Percentiles rank a stretch among this genome's conserved stretches.
Conservation (phyloP, 768 basidiomycete species). For the Hortiboletus campestris region DNA sequence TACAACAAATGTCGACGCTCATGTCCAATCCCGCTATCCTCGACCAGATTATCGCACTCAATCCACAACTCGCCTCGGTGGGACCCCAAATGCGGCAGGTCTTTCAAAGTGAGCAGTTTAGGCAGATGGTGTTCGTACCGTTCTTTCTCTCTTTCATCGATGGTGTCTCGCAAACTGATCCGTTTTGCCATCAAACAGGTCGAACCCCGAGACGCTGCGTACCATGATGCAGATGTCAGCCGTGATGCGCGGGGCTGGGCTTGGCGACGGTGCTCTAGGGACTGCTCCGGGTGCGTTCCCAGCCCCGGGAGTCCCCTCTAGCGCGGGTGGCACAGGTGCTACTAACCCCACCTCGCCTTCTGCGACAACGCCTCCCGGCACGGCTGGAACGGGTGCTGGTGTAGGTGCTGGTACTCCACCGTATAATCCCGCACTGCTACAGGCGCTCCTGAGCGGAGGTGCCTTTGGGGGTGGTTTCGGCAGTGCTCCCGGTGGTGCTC, state of each 20-base stretch:
- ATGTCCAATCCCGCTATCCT: constrained; percentile 88
- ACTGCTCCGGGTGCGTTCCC: constrained; percentile 43
- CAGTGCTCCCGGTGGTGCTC: neutral
- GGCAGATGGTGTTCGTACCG: constrained; percentile 64
- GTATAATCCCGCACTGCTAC: constrained; percentile 45
- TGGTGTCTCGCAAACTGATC: neutral
- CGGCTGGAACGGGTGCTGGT: constrained; percentile 19
- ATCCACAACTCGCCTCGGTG: constrained; percentile 75
- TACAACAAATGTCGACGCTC: constrained; percentile 83
- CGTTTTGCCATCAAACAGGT: constrained; percentile 35
- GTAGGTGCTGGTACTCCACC: constrained; percentile 18
- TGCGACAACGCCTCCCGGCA: constrained; percentile 17
- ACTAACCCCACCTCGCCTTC: constrained; percentile 24
- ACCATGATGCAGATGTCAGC: constrained; percentile 74
- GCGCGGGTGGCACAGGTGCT: constrained; percentile 10
- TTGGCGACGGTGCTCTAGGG: constrained; percentile 38
- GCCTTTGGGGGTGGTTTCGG: neutral
- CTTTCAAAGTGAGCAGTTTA: constrained; percentile 73
- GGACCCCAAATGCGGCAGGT: constrained; percentile 77
- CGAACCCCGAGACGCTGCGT: constrained; percentile 76
- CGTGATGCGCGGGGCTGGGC: constrained; percentile 21
- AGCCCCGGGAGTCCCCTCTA: constrained; percentile 56
- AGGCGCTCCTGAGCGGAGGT: constrained; percentile 18
- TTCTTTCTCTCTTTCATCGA: neutral
- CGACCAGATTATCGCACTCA: constrained; percentile 80